Conservation (phyloP, 192 early-diverging fungal species). For the Podila clonocystis region DNA sequence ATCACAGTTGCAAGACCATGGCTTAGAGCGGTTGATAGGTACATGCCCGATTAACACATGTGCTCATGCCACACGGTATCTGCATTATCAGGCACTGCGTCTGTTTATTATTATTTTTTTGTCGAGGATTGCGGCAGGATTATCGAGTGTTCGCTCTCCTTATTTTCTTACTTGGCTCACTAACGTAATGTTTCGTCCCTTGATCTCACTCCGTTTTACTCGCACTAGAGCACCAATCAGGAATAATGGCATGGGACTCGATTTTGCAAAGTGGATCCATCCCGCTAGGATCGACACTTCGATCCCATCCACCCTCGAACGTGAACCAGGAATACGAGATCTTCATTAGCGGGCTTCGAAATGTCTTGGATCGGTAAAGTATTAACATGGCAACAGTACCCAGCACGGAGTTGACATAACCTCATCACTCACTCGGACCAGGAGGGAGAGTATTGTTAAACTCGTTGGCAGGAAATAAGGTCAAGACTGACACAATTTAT, state of each 20-base stretch:
- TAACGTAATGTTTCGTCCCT: no score
- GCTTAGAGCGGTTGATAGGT: slow-evolving; percentile 35
- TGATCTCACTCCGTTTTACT: not conserved
- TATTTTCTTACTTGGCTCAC: no score
- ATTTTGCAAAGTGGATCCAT: slow-evolving; percentile 18
- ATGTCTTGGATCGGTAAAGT: slow-evolving; percentile 47
- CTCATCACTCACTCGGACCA: no score
- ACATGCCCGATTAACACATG: not conserved
- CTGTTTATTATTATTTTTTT: no score
- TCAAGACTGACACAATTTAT: not conserved
- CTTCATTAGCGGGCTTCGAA: slow-evolving; percentile 42
- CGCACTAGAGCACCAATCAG: slow-evolving; percentile 37
- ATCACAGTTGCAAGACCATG: slow-evolving; percentile 31
- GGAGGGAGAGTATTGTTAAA: no score
- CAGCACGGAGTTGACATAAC: no score
- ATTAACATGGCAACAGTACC: not conserved
- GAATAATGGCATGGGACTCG: slow-evolving; percentile 39
- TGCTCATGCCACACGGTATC: not conserved
- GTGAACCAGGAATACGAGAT: slow-evolving; percentile 37
- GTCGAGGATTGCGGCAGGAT: no score
- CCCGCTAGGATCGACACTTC: not conserved
- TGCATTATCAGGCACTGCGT: no score
- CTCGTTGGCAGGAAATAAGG: not conserved
- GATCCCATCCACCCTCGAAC: not conserved
- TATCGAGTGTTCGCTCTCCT: no score